Evolutionary conservation across 768 basidiomycete species (phyloP).

Genomic region (Hemileccinum rubropunctum): DNA sequence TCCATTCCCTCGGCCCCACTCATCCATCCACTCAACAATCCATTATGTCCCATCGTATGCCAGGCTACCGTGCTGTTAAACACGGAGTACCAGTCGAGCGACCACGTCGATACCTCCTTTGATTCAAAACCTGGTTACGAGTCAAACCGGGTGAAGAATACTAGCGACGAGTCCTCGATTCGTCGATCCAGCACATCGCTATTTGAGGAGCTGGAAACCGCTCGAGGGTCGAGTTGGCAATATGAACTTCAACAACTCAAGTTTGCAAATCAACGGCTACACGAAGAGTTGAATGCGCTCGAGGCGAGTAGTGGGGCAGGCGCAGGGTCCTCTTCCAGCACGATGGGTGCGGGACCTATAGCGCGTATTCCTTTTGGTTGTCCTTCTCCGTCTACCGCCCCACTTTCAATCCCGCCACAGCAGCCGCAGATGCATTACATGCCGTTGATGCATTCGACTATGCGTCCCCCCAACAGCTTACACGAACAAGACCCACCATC

Average conservation of each 20-base stretch:
- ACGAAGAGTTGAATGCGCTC: constrained; percentile 51
- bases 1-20: constrained; percentile 1
- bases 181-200: constrained; percentile 40
- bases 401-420: neutral
- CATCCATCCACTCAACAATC: constrained; percentile 18
- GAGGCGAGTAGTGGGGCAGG: constrained; percentile 21
- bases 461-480: constrained; percentile 8
- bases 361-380: neutral
- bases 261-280: constrained; percentile 63
- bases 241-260: constrained; percentile 86
- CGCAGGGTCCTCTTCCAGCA: neutral
- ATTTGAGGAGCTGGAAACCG: constrained; percentile 70
- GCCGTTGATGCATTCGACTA: constrained; percentile 3
- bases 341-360: neutral
- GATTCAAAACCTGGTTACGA: neutral
- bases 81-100: neutral
- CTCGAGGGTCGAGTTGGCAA: constrained; percentile 83
- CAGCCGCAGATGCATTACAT: constrained; percentile 8
- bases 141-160: neutral
- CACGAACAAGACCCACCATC: constrained; percentile 19
- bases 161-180: constrained; percentile 3
- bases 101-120: neutral
- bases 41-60: constrained; percentile 28
- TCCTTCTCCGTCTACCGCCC: neutral
- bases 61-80: constrained; percentile 24